Evolutionary conservation across 1,284 basidiomycete species (phyloP).

Genomic region (Ceratobasidium sp.): DNA sequence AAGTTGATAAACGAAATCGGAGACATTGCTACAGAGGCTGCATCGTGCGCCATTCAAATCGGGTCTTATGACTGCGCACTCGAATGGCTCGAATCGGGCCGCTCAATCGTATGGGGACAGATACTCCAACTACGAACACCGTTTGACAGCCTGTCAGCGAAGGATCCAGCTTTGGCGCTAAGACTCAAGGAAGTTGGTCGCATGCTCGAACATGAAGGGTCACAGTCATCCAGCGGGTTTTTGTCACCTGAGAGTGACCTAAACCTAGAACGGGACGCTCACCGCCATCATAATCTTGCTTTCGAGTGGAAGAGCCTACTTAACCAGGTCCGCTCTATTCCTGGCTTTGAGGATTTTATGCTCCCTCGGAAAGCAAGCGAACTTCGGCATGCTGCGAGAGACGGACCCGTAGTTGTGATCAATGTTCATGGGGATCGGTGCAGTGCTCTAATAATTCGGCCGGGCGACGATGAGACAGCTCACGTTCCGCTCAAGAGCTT

Average conservation of each 20-base stretch:
- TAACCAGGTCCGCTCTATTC: background rate
- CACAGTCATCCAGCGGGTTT: background rate
- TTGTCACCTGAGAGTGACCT: background rate
- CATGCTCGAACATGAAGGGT: background rate
- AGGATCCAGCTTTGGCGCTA: background rate
- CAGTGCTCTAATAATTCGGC: background rate
- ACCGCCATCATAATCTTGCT: background rate
- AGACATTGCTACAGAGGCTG: background rate
- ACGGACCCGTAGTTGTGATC: background rate
- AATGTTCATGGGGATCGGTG: background rate
- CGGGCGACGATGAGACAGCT: background rate
- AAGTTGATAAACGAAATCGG: background rate
- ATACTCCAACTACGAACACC: background rate
- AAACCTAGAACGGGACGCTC: background rate
- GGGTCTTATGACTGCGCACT: background rate
- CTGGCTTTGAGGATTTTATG: conserved; percentile 3
- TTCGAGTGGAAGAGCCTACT: background rate
- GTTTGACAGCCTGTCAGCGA: background rate
- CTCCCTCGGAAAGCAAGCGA: background rate
- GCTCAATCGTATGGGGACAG: conserved; percentile 18
- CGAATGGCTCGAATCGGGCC: conserved; percentile 13
- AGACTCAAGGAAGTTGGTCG: background rate
- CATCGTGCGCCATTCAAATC: background rate
- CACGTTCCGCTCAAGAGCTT: background rate
- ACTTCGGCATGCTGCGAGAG: background rate